These are phyloP conservation scores for Pythium phragmiticola DNA, from an alignment of 352 stramenopile species.

Conservation along the genomic window DNA sequence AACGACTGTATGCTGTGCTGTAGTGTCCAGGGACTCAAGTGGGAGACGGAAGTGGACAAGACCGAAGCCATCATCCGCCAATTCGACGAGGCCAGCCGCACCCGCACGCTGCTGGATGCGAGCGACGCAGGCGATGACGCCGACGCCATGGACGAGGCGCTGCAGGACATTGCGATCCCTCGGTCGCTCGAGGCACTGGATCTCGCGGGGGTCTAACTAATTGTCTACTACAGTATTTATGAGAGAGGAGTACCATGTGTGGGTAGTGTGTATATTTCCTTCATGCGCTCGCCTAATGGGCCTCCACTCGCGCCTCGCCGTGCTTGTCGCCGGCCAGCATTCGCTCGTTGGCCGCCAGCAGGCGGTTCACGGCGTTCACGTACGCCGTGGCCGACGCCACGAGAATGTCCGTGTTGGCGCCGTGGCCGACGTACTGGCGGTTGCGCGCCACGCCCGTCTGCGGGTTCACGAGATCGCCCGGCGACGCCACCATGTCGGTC, in stretches of 20 bases:
- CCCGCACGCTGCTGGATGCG: slow-evolving; percentile 51
- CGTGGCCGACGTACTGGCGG: slow-evolving; percentile 88
- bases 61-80: slow-evolving; percentile 78
- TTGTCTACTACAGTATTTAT: neutral
- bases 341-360: slow-evolving; percentile 71
- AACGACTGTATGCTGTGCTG: neutral
- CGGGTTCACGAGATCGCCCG: slow-evolving; percentile 73
- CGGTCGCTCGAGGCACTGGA: slow-evolving; percentile 78
- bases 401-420: slow-evolving; percentile 89
- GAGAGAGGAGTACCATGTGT: neutral
- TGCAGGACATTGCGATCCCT: slow-evolving; percentile 67
- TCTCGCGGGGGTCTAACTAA: slow-evolving; percentile 58
- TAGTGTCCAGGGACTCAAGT: slow-evolving; percentile 51
- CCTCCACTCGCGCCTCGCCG: slow-evolving; percentile 12
- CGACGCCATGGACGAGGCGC: slow-evolving; percentile 56
- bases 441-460: slow-evolving; percentile 80
- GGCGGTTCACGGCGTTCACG: slow-evolving; percentile 86
- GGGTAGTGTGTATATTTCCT: neutral
- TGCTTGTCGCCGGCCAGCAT: slow-evolving; percentile 15
- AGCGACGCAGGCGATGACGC: slow-evolving; percentile 53
- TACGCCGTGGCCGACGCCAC: slow-evolving; percentile 87
- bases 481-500: slow-evolving; percentile 31
- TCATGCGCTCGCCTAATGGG: slow-evolving; percentile 13
- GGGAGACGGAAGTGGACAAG: slow-evolving; percentile 81
- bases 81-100: slow-evolving; percentile 76